These are phyloP conservation scores for Salvia rosmarinus DNA, from an alignment of 257 asterid species.

Conservation along the genomic window DNA sequence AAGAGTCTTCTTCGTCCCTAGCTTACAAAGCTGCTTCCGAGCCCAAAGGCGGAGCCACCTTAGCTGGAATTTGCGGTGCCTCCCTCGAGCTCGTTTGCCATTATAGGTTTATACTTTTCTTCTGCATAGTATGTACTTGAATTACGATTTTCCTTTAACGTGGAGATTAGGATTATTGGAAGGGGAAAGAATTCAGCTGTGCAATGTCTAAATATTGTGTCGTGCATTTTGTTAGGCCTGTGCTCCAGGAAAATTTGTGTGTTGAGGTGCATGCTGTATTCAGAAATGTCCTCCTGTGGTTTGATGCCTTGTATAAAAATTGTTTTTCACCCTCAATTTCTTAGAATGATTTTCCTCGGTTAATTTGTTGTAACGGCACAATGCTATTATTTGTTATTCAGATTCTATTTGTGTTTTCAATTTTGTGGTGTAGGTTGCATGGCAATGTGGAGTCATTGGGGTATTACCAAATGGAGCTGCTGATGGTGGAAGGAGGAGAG, in stretches of 20 bases:
- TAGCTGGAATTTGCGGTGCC: slow-evolving; percentile 83
- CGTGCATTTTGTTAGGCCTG: not conserved
- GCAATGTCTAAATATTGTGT: not conserved
- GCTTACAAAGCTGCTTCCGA: slow-evolving; percentile 51
- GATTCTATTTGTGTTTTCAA: not conserved
- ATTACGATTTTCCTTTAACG: not conserved
- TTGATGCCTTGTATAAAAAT: not conserved
- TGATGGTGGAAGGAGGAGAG: slow-evolving; percentile 82
- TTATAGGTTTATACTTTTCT: slow-evolving; percentile 58
- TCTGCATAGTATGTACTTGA: not conserved
- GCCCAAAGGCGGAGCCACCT: slow-evolving; percentile 78
- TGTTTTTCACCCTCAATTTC: not conserved
- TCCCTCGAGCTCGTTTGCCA: slow-evolving; percentile 85
- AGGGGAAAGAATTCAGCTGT: not conserved
- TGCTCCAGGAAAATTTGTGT: not conserved
- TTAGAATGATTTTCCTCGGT: not conserved
- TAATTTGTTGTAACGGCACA: not conserved
- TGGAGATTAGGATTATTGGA: not conserved
- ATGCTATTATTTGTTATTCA: not conserved
- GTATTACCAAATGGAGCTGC: slow-evolving; percentile 69
- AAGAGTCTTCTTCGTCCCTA: slow-evolving; percentile 49
- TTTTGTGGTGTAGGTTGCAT: slow-evolving; percentile 66
- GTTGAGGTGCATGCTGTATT: not conserved
- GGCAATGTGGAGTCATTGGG: slow-evolving; percentile 91
- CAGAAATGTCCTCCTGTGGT: not conserved